A percentile compares a stretch with the other conserved stretches of the same genome.
phyloP scores from a whole-genome alignment of 2,329 filamentous ascomycete genomes.

The Metarhizium humberi region DNA sequence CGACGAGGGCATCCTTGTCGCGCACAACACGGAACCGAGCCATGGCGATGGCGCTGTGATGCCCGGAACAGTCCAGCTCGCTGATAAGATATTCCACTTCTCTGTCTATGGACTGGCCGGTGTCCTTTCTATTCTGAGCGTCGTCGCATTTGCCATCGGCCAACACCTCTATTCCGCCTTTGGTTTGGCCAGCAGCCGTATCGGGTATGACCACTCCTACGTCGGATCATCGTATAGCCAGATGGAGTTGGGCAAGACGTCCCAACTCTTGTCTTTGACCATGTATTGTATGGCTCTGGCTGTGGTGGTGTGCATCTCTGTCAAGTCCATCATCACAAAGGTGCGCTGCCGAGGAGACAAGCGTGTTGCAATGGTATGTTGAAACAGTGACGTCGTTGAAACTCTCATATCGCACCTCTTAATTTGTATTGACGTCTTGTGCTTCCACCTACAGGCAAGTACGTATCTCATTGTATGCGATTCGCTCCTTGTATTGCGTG shows the following conservation, averaged over 20 bases:
- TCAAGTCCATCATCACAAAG: constrained; percentile 14
- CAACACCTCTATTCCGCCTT: constrained; percentile 5
- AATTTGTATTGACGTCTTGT: neutral
- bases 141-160: constrained; percentile 11
- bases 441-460: constrained; percentile 9
- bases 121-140: constrained; percentile 9
- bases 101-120: constrained; percentile 8
- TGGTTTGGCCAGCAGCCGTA: neutral
- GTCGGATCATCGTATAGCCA: neutral
- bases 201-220: neutral
- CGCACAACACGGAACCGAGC: neutral
- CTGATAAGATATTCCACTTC: constrained; percentile 10
- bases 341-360: constrained; percentile 7
- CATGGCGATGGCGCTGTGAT: neutral
- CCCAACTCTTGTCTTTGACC: constrained; percentile 7
- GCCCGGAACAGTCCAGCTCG: neutral
- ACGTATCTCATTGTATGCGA: constrained; percentile 14
- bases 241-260: neutral
- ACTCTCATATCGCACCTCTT: neutral
- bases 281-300: constrained; percentile 10
- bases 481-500: constrained; percentile 16
- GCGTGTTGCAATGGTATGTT: constrained; percentile 10
- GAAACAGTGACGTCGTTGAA: neutral
- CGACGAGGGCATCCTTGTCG: constrained; percentile 12
- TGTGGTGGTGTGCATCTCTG: constrained; percentile 9